A percentile compares a stretch with the other conserved stretches of the same genome.
Evolutionary conservation across 1,139 yeast species (phyloP).

Genomic region (Hyphopichia pseudoburtonii): DNA sequence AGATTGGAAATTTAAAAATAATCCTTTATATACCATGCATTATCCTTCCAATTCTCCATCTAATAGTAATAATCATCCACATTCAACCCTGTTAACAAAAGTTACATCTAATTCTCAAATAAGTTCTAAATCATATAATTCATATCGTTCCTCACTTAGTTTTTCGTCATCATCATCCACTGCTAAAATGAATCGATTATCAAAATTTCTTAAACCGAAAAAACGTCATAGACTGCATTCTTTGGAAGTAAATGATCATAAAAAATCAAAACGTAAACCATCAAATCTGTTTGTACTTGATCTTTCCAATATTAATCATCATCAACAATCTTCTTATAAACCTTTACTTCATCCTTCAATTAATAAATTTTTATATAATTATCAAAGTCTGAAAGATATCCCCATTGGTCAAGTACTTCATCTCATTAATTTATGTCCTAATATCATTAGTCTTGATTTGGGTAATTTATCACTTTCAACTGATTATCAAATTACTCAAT

Average conservation of each 20-base stretch:
- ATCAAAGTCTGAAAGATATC: constrained; percentile 60
- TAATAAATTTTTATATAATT: constrained; percentile 55
- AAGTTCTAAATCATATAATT: constrained; percentile 17
- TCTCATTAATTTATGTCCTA: constrained; percentile 58
- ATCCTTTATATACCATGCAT: constrained; percentile 56
- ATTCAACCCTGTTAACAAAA: constrained; percentile 20
- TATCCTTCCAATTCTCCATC: constrained; percentile 12
- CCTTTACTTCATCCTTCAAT: constrained; percentile 54
- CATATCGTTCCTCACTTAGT: too few relatives aligned
- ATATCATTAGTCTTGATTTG: constrained; percentile 49
- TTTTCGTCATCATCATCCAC: not conserved
- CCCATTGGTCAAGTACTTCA: constrained; percentile 71
- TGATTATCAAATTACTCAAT: constrained; percentile 52
- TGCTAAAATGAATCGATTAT: constrained; percentile 8
- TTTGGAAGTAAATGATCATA: too few relatives aligned
- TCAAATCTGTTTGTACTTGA: constrained; percentile 1
- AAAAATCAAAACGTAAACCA: constrained; percentile 13
- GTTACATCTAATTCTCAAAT: constrained; percentile 25
- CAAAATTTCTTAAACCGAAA: constrained; percentile 24
- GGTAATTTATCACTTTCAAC: constrained; percentile 55
- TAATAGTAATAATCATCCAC: constrained; percentile 31
- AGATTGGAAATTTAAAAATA: constrained; percentile 78
- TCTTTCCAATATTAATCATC: constrained; percentile 4
- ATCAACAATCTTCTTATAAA: constrained; percentile 5
- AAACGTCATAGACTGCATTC: constrained; percentile 13